Evolutionary conservation across 805 yeast species (phyloP), one percentile per base, ranked within the genome.

Genomic region (Myxozyma nipponensis): DNA sequence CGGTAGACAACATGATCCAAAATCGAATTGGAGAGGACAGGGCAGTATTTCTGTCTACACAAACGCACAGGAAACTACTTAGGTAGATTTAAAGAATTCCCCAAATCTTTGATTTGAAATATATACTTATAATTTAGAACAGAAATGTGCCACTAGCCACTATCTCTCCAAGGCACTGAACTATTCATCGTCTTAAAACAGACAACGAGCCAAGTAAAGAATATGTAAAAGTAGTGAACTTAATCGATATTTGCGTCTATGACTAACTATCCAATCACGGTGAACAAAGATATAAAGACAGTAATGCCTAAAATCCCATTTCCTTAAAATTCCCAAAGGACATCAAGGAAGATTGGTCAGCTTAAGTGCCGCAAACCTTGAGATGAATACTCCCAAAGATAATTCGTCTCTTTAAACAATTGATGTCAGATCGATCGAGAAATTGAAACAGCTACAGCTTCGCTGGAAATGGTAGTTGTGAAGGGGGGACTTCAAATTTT

Each of bases 21-120:
- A 37, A 18, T 13, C 35, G 4, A 37, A n/a, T 13, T 54, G 58
- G 58, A 24, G 58, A 18, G 58, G 48, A 26, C 58, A 54, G 34
- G 58, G 58, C 17, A 54, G 57, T 41, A 43, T 53, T 19, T 43
- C 57, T 9, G 47, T 38, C 18, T 54, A 54, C 38, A 44, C 41
- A 6, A 39, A 50, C 2, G 44, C 44, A 10, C 58, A 54, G 41
- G 58, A 54, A 23, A 51, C 56, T 4, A 46, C 18, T 23, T 46
- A 46, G 42, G 18, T 36, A 36, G 21, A 36, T 7, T 7, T 21
- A 15, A 7, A 39, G n/a, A 39, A 35, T 35, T 35, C 19, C 6
- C 32, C 32, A 28, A 7, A 7, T 28, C 13, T 28, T 28, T 28
- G 7, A 13, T 28, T 9, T 28, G 32, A 13, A 28, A 28, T 28